Evolutionary conservation across 2,329 filamentous ascomycete species (phyloP).

Genomic region (Alternaria conjuncta): DNA sequence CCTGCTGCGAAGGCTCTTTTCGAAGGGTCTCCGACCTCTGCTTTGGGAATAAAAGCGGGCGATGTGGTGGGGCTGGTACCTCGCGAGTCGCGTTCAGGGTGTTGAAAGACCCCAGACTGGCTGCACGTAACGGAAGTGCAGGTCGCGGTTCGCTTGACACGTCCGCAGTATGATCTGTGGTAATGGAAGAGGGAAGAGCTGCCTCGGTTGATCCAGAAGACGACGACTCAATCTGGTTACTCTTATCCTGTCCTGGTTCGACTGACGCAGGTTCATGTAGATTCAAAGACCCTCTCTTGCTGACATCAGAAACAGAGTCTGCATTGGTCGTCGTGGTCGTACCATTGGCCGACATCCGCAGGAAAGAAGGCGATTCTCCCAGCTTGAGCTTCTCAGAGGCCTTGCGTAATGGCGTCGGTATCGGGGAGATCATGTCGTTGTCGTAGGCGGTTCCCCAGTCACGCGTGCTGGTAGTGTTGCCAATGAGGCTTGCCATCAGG

Average conservation of each 20-base stretch:
- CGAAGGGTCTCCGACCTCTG: not conserved
- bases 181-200: not conserved
- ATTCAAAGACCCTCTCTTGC: not conserved
- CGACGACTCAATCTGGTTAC: not conserved
- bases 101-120: not conserved
- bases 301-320: not conserved
- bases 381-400: constrained; percentile 21
- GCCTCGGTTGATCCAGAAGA: not conserved
- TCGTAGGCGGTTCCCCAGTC: not conserved
- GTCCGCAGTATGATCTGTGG: not conserved
- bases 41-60: not conserved
- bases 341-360: not conserved
- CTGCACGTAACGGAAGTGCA: not conserved
- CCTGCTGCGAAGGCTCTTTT: not conserved
- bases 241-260: not conserved
- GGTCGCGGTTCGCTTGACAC: not conserved
- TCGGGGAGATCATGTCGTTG: constrained; percentile 4
- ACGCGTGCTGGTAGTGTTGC: not conserved
- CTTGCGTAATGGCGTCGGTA: constrained; percentile 24
- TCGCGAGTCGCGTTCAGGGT: not conserved
- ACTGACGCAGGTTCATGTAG: not conserved
- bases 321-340: not conserved
- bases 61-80: not conserved
- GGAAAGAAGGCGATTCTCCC: constrained; percentile 1
- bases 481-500: constrained; percentile 18